Base-by-base conservation (phyloP, 495 filamentous ascomycete genomes). In the Xylaria telfairii region DNA sequence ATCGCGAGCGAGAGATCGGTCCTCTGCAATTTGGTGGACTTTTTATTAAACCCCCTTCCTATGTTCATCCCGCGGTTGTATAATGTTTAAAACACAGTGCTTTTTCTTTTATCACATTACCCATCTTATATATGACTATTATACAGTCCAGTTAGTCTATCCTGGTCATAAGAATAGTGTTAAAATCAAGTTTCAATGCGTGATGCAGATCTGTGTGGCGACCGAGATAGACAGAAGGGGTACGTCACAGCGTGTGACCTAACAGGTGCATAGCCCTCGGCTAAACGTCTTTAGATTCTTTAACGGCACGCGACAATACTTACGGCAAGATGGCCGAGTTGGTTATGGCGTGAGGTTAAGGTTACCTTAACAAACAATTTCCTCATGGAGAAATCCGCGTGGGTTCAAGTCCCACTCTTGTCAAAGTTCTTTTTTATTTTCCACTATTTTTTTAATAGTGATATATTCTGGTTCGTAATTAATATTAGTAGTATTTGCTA, bases 311-410 rank as follows among this genome's bases (percentile, higher is more conserved):
- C 28, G 49, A 53, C 10, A 26, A 2, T 24, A 13, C 21, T 8
- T 28, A 54, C 4, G 79, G 79, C 75, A 76, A 80, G 76, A 80
- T 81, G 79, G 79, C 79, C 79, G 79, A 80, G 79, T 81, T 81
- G 79, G 79, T 81, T 78, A 81, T 80, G 79, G 79, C 79, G 79
- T 75, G 73, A 81, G 79, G 79, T 80, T 80, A 81, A 79, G 79
- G 79, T 75, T 30, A 76, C 70, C 75, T 77, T 77, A 77, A 56
- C 72, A n/a, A n/a, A 74, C 67, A 54, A 3, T 69, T 70, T 76
- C 74, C 76, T 77, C 74, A 74, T 78, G 76, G 79, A 75, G 76
- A 65, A 81, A 81, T 74, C 75, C 73, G 74, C 78, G 78, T 81
- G 78, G 79, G 79, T 81, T 81, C 79, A 72, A 81, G 72, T 81